Evolutionary conservation across 2,329 filamentous ascomycete genomes (phyloP).

Genomic region (Aspergillus uvarum): DNA sequence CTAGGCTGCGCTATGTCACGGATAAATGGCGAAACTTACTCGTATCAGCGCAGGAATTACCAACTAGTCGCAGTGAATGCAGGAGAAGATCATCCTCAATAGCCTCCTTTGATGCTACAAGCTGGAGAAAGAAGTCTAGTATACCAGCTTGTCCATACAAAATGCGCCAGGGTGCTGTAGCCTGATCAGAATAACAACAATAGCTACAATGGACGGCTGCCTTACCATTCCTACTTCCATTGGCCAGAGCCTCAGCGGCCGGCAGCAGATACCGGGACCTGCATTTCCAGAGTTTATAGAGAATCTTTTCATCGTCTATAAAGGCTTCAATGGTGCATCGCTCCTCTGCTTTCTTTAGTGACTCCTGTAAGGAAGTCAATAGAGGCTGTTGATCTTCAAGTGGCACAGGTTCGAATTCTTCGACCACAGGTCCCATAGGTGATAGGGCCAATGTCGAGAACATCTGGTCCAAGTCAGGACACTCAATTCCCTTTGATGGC

Average conservation of each 20-base stretch:
- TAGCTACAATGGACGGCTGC: conserved; percentile 6
- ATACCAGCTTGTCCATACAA: conserved; percentile 43
- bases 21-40: conserved; percentile 24
- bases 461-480: conserved; percentile 29
- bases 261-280: conserved; percentile 36
- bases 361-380: conserved; percentile 33
- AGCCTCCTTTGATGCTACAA: conserved; percentile 34
- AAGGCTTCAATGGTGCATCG: conserved; percentile 28
- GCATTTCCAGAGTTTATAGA: conserved; percentile 39
- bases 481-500: conserved; percentile 14
- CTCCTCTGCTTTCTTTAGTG: conserved; percentile 30
- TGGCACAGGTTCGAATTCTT: conserved; percentile 19
- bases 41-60: conserved; percentile 49
- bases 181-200: conserved; percentile 7
- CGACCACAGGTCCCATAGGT: conserved; percentile 22
- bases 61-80: conserved; percentile 44
- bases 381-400: conserved; percentile 34
- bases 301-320: conserved; percentile 27
- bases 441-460: conserved; percentile 23
- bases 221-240: conserved; percentile 46
- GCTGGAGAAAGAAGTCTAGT: conserved; percentile 43
- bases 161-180: conserved; percentile 39
- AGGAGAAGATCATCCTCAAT: conserved; percentile 35
- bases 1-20: not conserved
- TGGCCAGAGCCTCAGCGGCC: conserved; percentile 41